Conservation (phyloP, 2,329 filamentous ascomycete genomes). For the Fusarium floridanum region DNA sequence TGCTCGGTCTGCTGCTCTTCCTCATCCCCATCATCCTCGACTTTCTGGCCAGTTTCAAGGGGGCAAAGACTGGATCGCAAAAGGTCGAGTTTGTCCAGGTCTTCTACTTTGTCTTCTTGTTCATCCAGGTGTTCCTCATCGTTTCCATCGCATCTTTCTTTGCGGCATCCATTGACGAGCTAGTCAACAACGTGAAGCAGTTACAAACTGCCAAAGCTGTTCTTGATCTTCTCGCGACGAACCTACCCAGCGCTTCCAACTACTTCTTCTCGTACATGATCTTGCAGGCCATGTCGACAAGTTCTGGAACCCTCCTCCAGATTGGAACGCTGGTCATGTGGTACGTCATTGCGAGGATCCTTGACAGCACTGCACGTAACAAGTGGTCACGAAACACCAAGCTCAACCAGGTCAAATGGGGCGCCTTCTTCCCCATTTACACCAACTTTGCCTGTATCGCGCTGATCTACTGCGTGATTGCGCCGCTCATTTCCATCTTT, state of each 20-base stretch:
- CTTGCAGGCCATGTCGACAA: conserved; percentile 90
- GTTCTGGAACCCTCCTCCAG: conserved; percentile 89
- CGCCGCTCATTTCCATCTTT: conserved; percentile 92
- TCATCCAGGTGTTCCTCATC: conserved; percentile 94
- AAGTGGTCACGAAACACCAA: conserved; percentile 90
- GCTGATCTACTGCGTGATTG: conserved; percentile 88
- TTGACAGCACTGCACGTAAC: conserved; percentile 83
- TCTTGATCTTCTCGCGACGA: conserved; percentile 78
- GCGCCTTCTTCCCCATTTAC: conserved; percentile 94
- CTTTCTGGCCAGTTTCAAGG: conserved; percentile 79
- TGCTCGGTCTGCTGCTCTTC: conserved; percentile 83
- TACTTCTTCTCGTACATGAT: conserved; percentile 99
- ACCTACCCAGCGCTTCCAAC: conserved; percentile 88
- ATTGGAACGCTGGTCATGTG: conserved; percentile 82
- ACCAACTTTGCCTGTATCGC: conserved; percentile 96
- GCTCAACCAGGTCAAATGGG: conserved; percentile 86
- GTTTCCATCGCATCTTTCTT: conserved; percentile 87
- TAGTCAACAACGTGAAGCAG: conserved; percentile 65
- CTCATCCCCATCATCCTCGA: conserved; percentile 84
- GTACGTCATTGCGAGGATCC: conserved; percentile 82
- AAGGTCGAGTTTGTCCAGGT: conserved; percentile 86
- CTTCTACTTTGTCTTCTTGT: conserved; percentile 95
- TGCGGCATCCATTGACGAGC: conserved; percentile 70
- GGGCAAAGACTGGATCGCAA: conserved; percentile 84
- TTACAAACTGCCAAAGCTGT: conserved; percentile 72